Conservation (phyloP, 495 filamentous ascomycete species). For the Clohesyomyces aquaticus region DNA sequence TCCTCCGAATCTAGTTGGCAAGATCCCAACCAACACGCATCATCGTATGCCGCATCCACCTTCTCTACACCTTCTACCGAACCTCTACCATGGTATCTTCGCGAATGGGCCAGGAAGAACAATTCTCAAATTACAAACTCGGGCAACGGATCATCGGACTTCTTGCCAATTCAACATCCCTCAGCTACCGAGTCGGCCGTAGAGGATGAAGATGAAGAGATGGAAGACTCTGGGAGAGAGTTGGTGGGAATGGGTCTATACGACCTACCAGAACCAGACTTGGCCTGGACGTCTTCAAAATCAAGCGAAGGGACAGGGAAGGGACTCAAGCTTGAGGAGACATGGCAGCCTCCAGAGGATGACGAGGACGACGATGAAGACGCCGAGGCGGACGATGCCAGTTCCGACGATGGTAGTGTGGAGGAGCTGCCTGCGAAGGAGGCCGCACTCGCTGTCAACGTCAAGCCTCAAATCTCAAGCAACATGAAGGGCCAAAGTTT, state of each 20-base stretch:
- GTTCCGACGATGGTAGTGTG: conserved; percentile 42
- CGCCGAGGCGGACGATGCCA: conserved; percentile 51
- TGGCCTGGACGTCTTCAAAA: conserved; percentile 43
- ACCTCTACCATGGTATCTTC: conserved; percentile 38
- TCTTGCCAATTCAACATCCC: conserved; percentile 40
- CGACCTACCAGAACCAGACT: conserved; percentile 62
- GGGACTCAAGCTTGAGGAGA: conserved; percentile 81
- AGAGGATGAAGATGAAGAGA: conserved; percentile 30
- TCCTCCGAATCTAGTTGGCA: conserved; percentile 31
- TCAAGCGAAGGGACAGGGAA: conserved; percentile 56
- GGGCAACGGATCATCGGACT: conserved; percentile 27
- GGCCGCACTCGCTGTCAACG: conserved; percentile 39
- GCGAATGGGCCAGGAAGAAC: conserved; percentile 33
- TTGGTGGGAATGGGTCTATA: conserved; percentile 85
- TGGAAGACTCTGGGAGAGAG: conserved; percentile 53
- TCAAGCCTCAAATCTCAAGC: conserved; percentile 42
- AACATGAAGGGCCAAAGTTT: conserved; percentile 44
- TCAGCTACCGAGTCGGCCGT: background rate
- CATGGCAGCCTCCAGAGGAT: conserved; percentile 73
- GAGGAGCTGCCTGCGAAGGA: conserved; percentile 37
- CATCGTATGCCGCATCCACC: conserved; percentile 25
- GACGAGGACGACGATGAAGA: conserved; percentile 60
- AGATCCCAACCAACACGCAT: conserved; percentile 8
- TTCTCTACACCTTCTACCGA: conserved; percentile 29
- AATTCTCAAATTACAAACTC: conserved; percentile 20